Evolutionary conservation across 331 rosid species (phyloP), one percentile per base, ranked within the genome.

Genomic region (Rosa hybrid): DNA sequence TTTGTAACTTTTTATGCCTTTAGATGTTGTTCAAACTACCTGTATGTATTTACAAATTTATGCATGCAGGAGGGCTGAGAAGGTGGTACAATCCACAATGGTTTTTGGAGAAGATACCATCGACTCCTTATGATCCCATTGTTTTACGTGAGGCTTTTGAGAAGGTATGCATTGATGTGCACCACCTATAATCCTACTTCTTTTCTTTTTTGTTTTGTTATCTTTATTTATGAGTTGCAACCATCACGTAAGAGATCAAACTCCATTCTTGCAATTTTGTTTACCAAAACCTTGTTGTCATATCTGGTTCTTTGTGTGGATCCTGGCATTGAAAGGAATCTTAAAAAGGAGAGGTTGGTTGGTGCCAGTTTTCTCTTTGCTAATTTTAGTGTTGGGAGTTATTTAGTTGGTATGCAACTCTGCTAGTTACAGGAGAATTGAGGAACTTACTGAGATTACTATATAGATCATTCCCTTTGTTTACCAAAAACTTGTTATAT

Each of bases 81-180:
- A 90, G 98, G 86, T 96, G 98, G 98, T 93, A 91, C 85, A 96
- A 90, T 81, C 97, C 99, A 42, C 89, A 90, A 17, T 96, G 99
- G 99, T 91, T 30, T 75, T 49, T 86, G 11, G 94, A 93, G 90
- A 78, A 75, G 42, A 84, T 89, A 78, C 98, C 99, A 27, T 91
- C 92, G 18, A 67, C 86, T 79, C 88, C 93, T 62, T 93, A 93
- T 80, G 94, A 91, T 82, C 86, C 94, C 17, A 42, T 76, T n/a
- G 42, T 87, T 84, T 73, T 96, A 76, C 96, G 96, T 17, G 65
- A 89, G 80, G 88, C 93, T 75, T 96, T 93, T 81, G 98, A 96
- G 87, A 91, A 75, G 96, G 99, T 87, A 76, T 78, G 88, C 80
- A 45, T 71, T 71, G 71, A 53, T 62, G 10, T 63, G 16, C 34